Base-by-base conservation (phyloP, 2,329 filamentous ascomycete species). In the Xylariaceae sp. region DNA sequence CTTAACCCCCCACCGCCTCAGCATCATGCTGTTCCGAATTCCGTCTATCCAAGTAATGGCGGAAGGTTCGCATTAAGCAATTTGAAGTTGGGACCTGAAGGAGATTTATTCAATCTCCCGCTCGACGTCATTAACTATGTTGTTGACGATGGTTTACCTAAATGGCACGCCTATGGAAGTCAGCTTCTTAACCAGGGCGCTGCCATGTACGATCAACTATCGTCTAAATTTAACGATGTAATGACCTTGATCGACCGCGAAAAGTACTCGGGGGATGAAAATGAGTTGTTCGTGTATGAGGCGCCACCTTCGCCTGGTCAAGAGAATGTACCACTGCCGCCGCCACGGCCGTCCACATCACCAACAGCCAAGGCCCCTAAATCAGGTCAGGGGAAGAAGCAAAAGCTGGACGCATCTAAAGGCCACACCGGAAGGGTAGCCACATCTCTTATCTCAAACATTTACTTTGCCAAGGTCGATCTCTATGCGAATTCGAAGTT, bases 401-500 rank as follows among this genome's bases (percentile, higher is more conserved):
- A 53, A 44, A 60, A 62, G 50, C 60, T 64, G 53, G 56, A 62
- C 49, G 47, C 64, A 42, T 51, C 61, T 5, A 69, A 71, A 37
- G 65, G 64, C 6, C 65, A 69, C 41, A 63, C 65, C 14, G 59
- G 58, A 11, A 62, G 63, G 2, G 51, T 58, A 14, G 60, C 65
- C 5, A 58, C 64, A 1, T 62, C 64, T 4, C 53, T 70, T 3
- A 64, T 70, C 2, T 71, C 73, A 10, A 73, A 73, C 7, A 79
- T 76, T 49, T 82, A 83, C 59, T 88, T 90, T 55, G 76, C 82
- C 12, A 94, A 93, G 63, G 85, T 88, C 12, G 84, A 89, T 58
- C 67, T 83, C 1, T 94, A 94, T 61, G 75, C 80, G 37, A 95
- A 95, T 62, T 87, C 88, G 2, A 80, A 78, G 45, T 69, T 94